Percentiles rank a stretch among this genome's conserved stretches.
Evolutionary conservation across 257 asterid genomes (phyloP).

Genomic region (Gynochthodes officinalis): DNA sequence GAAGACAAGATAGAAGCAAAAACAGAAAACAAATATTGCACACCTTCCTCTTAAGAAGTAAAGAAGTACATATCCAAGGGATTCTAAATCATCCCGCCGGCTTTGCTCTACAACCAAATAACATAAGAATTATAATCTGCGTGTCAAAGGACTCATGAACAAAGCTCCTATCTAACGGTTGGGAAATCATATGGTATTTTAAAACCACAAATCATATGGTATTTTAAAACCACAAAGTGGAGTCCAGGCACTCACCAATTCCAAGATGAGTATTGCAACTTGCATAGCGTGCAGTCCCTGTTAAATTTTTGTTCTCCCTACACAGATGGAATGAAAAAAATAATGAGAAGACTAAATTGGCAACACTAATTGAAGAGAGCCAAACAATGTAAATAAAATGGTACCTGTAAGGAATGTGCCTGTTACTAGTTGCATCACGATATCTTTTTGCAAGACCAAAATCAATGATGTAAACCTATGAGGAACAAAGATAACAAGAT

Average conservation of each 20-base stretch:
- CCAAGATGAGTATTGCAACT: constrained; percentile 98
- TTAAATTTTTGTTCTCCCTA: constrained; percentile 93
- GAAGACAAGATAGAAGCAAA: not conserved
- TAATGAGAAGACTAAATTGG: constrained; percentile 5
- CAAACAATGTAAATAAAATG: constrained; percentile 4
- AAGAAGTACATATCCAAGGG: constrained; percentile 92
- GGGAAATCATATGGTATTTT: not conserved
- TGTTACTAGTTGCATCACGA: constrained; percentile 71
- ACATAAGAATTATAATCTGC: not conserved
- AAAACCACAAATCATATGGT: constrained; percentile 6
- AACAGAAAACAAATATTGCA: constrained; percentile 8
- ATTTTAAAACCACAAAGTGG: constrained; percentile 10
- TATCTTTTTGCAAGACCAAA: constrained; percentile 95
- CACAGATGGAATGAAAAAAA: constrained; percentile 21
- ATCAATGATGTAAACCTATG: constrained; percentile 84
- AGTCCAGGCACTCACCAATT: constrained; percentile 50
- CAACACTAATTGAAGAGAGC: not conserved
- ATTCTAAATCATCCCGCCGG: constrained; percentile 92
- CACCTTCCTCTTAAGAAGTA: constrained; percentile 97
- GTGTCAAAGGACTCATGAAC: not conserved
- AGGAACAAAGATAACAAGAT: constrained; percentile 3
- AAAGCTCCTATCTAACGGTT: not conserved
- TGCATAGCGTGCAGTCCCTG: constrained; percentile 98
- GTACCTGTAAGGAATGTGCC: constrained; percentile 95
- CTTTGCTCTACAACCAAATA: constrained; percentile 72